phyloP scores from a whole-genome alignment of 257 asterid genomes.

The Plectranthus barbatus region DNA sequence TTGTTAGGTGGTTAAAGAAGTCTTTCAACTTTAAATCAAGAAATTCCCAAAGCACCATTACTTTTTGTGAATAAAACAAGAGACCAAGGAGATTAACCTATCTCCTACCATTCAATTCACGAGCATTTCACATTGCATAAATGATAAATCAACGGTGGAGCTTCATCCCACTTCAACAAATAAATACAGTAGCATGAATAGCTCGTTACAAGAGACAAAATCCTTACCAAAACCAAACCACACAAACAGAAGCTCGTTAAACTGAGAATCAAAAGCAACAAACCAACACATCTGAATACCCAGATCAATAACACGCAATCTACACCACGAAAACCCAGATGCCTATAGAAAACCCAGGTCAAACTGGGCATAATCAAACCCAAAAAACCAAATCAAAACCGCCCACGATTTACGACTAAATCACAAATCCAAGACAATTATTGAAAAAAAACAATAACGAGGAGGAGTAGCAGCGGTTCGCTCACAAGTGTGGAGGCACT shows the following conservation, averaged over 20 bases:
- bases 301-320: slow-evolving; percentile 17
- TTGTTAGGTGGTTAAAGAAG: background rate
- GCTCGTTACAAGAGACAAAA: background rate
- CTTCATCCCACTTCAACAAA: background rate
- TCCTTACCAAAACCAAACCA: background rate
- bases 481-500: slow-evolving; percentile 64
- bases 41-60: background rate
- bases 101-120: slow-evolving; percentile 10
- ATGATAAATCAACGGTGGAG: background rate
- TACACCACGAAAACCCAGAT: slow-evolving; percentile 17
- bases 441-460: background rate
- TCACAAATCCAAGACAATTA: slow-evolving; percentile 10
- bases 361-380: slow-evolving; percentile 6
- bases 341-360: slow-evolving; percentile 15
- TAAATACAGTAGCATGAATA: slow-evolving; percentile 4
- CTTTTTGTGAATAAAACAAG: slow-evolving; percentile 5
- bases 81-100: background rate
- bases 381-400: background rate
- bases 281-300: slow-evolving; percentile 9
- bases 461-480: slow-evolving; percentile 14
- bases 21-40: background rate
- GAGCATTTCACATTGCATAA: slow-evolving; percentile 5
- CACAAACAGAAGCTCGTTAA: background rate
- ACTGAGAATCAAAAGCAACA: background rate
- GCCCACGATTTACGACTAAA: slow-evolving; percentile 5